Percentiles rank a stretch among this genome's conserved stretches.
Conservation (phyloP, 106 monocot species). For the Dendrobium huoshanense region DNA sequence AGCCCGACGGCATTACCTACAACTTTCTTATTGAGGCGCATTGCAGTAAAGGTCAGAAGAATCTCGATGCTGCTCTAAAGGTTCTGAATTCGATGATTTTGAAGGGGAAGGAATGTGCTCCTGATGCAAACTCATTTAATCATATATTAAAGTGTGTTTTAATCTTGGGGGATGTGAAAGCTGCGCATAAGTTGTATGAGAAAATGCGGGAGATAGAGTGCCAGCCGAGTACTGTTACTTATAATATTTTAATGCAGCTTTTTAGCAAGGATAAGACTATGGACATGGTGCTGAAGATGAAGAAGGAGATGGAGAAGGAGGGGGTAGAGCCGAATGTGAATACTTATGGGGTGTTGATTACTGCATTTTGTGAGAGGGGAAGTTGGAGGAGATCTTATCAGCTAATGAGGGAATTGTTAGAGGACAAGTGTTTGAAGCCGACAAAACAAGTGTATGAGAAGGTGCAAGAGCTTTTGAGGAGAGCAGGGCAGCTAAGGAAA, state of each 20-base stretch:
- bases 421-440: constrained; percentile 72
- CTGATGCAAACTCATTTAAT: constrained; percentile 76
- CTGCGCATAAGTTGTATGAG: constrained; percentile 57
- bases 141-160: constrained; percentile 56
- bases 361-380: constrained; percentile 72
- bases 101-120: constrained; percentile 40
- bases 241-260: constrained; percentile 71
- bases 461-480: constrained; percentile 50
- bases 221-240: constrained; percentile 58
- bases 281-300: constrained; percentile 93
- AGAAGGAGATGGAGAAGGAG: constrained; percentile 86
- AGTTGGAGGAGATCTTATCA: constrained; percentile 71
- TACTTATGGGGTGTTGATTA: constrained; percentile 63
- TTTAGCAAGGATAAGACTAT: constrained; percentile 70
- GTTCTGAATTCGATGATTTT: constrained; percentile 60
- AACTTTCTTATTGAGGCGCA: constrained; percentile 80
- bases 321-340: constrained; percentile 87
- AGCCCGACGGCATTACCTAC: constrained; percentile 77
- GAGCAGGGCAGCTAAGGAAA: constrained; percentile 68
- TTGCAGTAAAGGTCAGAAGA: constrained; percentile 51
- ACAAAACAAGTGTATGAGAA: constrained; percentile 27
- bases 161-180: constrained; percentile 46
- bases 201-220: constrained; percentile 71
- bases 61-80: constrained; percentile 79
- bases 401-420: constrained; percentile 87